Conservation (phyloP, 495 filamentous ascomycete genomes). For the Oidiodendron maius region DNA sequence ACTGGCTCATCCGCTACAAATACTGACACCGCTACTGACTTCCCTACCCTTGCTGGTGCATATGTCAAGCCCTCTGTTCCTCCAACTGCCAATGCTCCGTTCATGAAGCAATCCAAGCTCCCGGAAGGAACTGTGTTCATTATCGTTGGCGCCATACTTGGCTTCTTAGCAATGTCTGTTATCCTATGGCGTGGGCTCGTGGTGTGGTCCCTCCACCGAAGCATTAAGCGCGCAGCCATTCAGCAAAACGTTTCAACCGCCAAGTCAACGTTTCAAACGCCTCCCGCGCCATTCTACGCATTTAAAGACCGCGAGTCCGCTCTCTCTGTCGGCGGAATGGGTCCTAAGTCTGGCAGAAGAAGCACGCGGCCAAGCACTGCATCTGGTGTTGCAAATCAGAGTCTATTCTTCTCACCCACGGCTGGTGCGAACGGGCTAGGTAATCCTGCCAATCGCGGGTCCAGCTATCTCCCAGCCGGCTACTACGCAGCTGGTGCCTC, state of each 20-base stretch:
- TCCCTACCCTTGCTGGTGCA: slow-evolving; percentile 28
- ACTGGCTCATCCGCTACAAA: slow-evolving; percentile 15
- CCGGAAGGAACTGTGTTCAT: slow-evolving; percentile 98
- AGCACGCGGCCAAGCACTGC: slow-evolving; percentile 37
- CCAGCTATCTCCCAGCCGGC: slow-evolving; percentile 79
- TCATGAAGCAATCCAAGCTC: slow-evolving; percentile 86
- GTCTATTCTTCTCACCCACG: slow-evolving; percentile 91
- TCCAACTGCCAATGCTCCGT: slow-evolving; percentile 78
- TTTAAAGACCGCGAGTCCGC: slow-evolving; percentile 51
- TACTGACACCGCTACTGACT: slow-evolving; percentile 17
- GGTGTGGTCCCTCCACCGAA: slow-evolving; percentile 88
- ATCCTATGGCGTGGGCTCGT: slow-evolving; percentile 85
- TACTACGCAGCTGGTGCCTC: slow-evolving; percentile 75
- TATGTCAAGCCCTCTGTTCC: slow-evolving; percentile 60
- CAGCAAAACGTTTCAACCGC: slow-evolving; percentile 60
- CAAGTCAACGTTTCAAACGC: slow-evolving; percentile 47
- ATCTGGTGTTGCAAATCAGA: slow-evolving; percentile 31
- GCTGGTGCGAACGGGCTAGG: slow-evolving; percentile 48
- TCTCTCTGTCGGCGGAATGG: slow-evolving; percentile 51
- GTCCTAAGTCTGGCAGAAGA: slow-evolving; percentile 29
- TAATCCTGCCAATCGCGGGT: slow-evolving; percentile 46
- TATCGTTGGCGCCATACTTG: slow-evolving; percentile 80
- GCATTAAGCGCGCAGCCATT: slow-evolving; percentile 72
- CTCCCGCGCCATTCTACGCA: slow-evolving; percentile 50
- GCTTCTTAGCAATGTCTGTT: slow-evolving; percentile 70